phyloP scores from a whole-genome alignment of 2,329 filamentous ascomycete species.

The Fusarium algeriense region DNA sequence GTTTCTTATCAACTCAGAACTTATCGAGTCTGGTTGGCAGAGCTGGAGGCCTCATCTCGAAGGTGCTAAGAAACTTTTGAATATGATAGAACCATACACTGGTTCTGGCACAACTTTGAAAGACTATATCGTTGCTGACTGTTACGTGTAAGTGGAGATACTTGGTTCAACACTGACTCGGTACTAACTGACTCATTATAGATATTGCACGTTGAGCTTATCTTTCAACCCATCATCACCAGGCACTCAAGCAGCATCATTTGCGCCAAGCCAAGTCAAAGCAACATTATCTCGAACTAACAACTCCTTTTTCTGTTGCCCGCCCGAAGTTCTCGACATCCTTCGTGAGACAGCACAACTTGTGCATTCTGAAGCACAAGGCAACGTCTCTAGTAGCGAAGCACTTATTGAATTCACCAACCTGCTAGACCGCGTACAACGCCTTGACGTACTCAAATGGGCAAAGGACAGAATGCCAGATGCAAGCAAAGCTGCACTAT shows the following conservation, averaged over 20 bases:
- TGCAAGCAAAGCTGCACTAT: slow-evolving; percentile 50
- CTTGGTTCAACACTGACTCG: neutral
- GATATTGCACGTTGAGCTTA: slow-evolving; percentile 59
- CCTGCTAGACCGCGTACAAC: slow-evolving; percentile 53
- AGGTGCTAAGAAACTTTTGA: slow-evolving; percentile 58
- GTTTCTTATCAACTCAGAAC: slow-evolving; percentile 63
- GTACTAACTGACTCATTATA: slow-evolving; percentile 27
- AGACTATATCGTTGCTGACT: slow-evolving; percentile 61
- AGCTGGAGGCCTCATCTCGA: slow-evolving; percentile 61
- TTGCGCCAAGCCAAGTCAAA: slow-evolving; percentile 51
- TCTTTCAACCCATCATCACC: slow-evolving; percentile 54
- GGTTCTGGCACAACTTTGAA: slow-evolving; percentile 52
- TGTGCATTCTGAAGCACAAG: slow-evolving; percentile 45
- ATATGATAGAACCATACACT: slow-evolving; percentile 52
- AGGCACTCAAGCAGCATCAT: slow-evolving; percentile 48
- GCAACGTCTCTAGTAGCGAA: slow-evolving; percentile 43
- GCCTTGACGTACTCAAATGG: slow-evolving; percentile 57
- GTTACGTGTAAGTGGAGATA: slow-evolving; percentile 54
- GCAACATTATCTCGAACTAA: slow-evolving; percentile 54
- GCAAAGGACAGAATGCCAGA: slow-evolving; percentile 52
- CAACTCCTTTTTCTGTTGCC: slow-evolving; percentile 62
- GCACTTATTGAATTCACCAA: slow-evolving; percentile 46
- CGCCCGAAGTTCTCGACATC: slow-evolving; percentile 58
- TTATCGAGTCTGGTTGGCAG: slow-evolving; percentile 62
- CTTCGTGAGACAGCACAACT: slow-evolving; percentile 58